Evolutionary conservation across 495 filamentous ascomycete species (phyloP).

Genomic region (Letharia lupina): DNA sequence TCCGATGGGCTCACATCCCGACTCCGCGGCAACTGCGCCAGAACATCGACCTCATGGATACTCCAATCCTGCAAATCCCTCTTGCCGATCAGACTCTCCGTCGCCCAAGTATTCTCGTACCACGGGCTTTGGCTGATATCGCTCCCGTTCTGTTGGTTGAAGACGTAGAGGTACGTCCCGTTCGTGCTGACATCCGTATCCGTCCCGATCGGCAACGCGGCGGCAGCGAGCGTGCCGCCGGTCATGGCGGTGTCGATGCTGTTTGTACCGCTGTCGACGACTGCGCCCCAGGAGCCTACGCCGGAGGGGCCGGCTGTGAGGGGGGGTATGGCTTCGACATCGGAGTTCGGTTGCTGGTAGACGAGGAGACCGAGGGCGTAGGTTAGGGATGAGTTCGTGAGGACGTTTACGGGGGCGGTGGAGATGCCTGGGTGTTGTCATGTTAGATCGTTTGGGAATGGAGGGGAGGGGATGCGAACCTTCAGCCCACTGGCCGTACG

Average conservation of each 20-base stretch:
- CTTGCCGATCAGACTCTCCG: background rate
- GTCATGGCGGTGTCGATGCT: background rate
- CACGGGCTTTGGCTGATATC: background rate
- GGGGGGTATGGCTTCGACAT: constrained; percentile 1
- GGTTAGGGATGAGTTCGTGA: constrained; percentile 2
- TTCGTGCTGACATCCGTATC: background rate
- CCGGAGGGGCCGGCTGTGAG: background rate
- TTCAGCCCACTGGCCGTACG: background rate
- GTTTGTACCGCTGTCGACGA: background rate
- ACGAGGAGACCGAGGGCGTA: constrained; percentile 1
- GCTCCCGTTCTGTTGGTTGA: constrained; percentile 1
- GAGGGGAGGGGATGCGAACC: background rate
- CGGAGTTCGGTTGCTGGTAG: background rate
- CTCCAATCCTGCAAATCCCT: background rate
- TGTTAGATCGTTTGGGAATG: background rate
- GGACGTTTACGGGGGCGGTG: constrained; percentile 2
- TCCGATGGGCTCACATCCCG: background rate
- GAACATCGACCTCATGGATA: background rate
- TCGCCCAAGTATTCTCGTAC: background rate
- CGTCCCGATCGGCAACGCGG: background rate
- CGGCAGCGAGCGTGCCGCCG: background rate
- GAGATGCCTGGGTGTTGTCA: background rate
- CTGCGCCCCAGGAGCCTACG: background rate
- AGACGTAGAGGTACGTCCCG: background rate
- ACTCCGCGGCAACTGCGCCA: background rate